Evolutionary conservation across 2,329 filamentous ascomycete species (phyloP).

Genomic region (Ramichloridium luteum): DNA sequence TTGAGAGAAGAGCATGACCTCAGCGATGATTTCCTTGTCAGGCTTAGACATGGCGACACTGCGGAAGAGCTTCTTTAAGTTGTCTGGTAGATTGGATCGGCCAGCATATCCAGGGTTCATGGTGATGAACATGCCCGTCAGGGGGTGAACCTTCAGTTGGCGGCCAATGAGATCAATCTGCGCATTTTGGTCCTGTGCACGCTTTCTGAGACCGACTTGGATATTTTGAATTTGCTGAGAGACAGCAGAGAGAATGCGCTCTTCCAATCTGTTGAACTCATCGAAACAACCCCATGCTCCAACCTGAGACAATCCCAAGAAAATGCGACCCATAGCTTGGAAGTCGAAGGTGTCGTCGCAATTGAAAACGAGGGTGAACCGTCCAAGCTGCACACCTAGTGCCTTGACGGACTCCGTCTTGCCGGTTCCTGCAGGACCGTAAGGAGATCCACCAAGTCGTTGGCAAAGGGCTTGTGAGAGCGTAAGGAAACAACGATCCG

Average conservation of each 20-base stretch:
- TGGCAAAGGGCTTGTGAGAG: constrained; percentile 93
- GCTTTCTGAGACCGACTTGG: constrained; percentile 83
- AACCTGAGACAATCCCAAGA: constrained; percentile 97
- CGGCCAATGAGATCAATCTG: constrained; percentile 93
- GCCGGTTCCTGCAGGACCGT: constrained; percentile 92
- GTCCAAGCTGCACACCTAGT: constrained; percentile 85
- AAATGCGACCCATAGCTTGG: constrained; percentile 98
- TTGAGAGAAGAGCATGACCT: constrained; percentile 99
- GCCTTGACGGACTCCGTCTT: constrained; percentile 99
- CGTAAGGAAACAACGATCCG: constrained; percentile 95
- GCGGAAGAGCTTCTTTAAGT: constrained; percentile 98
- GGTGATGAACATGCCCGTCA: constrained; percentile 98
- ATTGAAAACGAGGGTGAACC: constrained; percentile 97
- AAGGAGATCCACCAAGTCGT: constrained; percentile 88
- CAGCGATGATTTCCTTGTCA: constrained; percentile 97
- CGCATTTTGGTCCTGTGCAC: constrained; percentile 64
- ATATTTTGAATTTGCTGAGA: constrained; percentile 99
- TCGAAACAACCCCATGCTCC: constrained; percentile 99
- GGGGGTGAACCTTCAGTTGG: constrained; percentile 75
- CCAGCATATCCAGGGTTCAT: constrained; percentile 99
- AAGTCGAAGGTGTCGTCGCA: constrained; percentile 99
- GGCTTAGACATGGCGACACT: constrained; percentile 99
- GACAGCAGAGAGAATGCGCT: constrained; percentile 92
- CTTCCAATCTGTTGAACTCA: constrained; percentile 97
- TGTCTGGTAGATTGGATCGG: constrained; percentile 94